These are phyloP conservation scores for Coemansia sp. DNA, from an alignment of 192 early-diverging fungal genomes.

Conservation along the genomic window DNA sequence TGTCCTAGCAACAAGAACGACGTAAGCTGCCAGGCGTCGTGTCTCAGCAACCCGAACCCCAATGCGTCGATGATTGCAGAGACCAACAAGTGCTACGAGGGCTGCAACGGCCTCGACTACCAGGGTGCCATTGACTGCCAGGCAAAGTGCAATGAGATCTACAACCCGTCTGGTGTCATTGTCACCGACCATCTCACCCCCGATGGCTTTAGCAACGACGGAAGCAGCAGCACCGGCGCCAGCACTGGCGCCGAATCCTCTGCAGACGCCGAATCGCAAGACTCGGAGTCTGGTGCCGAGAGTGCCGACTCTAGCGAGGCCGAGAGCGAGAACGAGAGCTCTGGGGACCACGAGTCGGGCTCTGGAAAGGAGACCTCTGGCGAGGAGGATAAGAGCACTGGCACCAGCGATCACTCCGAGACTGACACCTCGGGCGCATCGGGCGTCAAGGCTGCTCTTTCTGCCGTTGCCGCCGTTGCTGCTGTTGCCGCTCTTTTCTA, in stretches of 20 bases:
- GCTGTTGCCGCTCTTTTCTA: constrained; percentile 50
- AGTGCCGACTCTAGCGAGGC: background rate
- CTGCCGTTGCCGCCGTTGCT: constrained; percentile 34
- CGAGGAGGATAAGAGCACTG: background rate
- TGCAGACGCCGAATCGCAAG: constrained; percentile 8
- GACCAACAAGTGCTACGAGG: constrained; percentile 39
- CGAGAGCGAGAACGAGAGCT: too few species aligned
- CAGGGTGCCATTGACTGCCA: constrained; percentile 38
- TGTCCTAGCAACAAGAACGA: constrained; percentile 29
- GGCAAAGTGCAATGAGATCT: constrained; percentile 38
- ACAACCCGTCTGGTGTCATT: constrained; percentile 40
- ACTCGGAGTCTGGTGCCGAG: constrained; percentile 2
- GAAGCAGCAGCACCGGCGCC: background rate
- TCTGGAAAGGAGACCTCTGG: background rate
- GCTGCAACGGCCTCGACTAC: constrained; percentile 32
- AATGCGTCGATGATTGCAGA: constrained; percentile 48
- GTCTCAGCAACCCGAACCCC: constrained; percentile 42
- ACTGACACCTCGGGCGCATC: constrained; percentile 16
- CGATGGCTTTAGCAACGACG: constrained; percentile 13
- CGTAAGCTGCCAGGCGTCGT: constrained; percentile 47
- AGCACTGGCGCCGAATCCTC: background rate
- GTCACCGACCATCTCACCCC: constrained; percentile 39
- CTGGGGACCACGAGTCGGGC: constrained; percentile 1
- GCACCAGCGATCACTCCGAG: background rate
- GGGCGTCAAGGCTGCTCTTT: constrained; percentile 30